A percentile compares a stretch with the other conserved stretches of the same genome.
These are phyloP conservation scores for Vigna nakashimae DNA, from an alignment of 306 rosid genomes.

Conservation along the genomic window DNA sequence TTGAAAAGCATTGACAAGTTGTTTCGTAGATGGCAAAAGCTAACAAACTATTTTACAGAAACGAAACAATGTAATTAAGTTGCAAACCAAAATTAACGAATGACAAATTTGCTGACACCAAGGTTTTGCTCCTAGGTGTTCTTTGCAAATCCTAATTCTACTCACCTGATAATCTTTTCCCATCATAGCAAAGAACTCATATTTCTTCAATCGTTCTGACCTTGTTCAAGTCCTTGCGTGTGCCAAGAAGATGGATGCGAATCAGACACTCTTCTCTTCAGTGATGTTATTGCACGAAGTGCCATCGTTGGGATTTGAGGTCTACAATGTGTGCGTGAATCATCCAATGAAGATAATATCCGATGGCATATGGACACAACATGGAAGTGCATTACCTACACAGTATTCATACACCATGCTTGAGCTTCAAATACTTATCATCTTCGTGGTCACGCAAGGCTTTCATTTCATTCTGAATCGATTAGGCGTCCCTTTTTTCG, in stretches of 20 bases:
- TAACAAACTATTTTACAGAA: not conserved
- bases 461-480: constrained; percentile 55
- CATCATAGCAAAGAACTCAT: not conserved
- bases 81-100: not conserved
- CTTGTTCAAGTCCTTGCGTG: not conserved
- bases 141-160: not conserved
- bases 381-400: not conserved
- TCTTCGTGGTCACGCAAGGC: constrained; percentile 42
- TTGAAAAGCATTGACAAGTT: not conserved
- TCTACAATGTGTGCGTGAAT: constrained; percentile 25
- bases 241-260: constrained; percentile 5
- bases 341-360: constrained; percentile 18
- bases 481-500: constrained; percentile 49
- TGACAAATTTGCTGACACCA: not conserved
- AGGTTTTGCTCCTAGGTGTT: not conserved
- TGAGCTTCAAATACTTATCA: constrained; percentile 49
- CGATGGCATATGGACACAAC: constrained; percentile 31
- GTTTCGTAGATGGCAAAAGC: not conserved
- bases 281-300: no score
- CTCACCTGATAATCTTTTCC: not conserved
- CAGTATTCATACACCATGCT: constrained; percentile 45
- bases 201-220: not conserved
- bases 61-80: not conserved
- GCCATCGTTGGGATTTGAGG: rapidly evolving
- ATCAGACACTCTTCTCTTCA: constrained; percentile 6